Conservation (phyloP, 148 eudicot genomes). For the Mesembryanthemum crystallinum region DNA sequence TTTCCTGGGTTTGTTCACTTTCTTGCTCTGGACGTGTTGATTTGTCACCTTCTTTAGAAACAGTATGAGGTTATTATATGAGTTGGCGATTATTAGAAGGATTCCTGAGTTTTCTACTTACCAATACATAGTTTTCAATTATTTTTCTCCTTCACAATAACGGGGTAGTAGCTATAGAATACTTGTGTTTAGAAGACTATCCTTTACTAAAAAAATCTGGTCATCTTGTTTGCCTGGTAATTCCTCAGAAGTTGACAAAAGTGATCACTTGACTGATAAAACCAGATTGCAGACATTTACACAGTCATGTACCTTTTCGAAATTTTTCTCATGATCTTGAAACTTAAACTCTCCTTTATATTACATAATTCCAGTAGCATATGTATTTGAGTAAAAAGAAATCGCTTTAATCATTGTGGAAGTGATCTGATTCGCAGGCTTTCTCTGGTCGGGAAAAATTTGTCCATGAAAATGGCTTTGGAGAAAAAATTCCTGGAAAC, state of each 20-base stretch:
- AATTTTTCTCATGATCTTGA: neutral
- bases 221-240: no score
- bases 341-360: neutral
- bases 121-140: no score
- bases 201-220: no score
- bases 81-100: no score
- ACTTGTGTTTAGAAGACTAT: no score
- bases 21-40: neutral
- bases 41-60: neutral
- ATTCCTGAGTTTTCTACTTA: no score
- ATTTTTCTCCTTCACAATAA: no score
- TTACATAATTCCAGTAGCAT: neutral
- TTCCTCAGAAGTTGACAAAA: neutral
- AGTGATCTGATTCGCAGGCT: no score
- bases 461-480: neutral
- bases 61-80: no score
- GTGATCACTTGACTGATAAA: neutral
- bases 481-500: neutral
- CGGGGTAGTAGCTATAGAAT: no score
- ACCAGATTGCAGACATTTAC: neutral
- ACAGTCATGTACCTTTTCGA: neutral
- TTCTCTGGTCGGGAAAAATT: no score
- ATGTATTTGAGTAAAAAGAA: neutral
- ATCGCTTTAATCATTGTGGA: no score
- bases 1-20: neutral